These are phyloP conservation scores for Wickerhamiella vanderwaltii DNA, from an alignment of 805 yeast species.

Conservation along the genomic window DNA sequence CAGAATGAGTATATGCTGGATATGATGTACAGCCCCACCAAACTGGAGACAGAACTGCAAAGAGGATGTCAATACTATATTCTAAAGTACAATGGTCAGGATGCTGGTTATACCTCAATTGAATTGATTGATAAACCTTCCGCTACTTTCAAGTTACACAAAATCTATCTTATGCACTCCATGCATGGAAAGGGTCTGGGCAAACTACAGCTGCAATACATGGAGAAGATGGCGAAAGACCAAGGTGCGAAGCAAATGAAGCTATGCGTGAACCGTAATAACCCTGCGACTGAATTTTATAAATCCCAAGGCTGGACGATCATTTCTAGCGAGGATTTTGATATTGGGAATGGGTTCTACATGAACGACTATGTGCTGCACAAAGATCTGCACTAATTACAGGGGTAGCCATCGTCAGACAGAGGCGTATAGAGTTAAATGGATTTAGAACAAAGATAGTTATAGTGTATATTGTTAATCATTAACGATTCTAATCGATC, in stretches of 20 bases:
- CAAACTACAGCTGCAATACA: constrained; percentile 2
- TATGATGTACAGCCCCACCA: constrained; percentile 6
- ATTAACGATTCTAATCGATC: too few relatives aligned
- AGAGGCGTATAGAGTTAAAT: too few relatives aligned
- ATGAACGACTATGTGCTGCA: constrained; percentile 10
- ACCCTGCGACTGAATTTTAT: constrained; percentile 7
- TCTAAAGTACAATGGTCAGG: background rate
- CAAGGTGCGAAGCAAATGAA: constrained; percentile 1
- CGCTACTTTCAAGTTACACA: constrained; percentile 7
- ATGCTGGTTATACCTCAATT: constrained; percentile 5
- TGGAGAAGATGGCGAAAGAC: background rate
- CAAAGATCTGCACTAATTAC: background rate
- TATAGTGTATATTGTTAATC: too few relatives aligned
- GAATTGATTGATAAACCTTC: background rate
- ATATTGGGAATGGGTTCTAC: constrained; percentile 9
- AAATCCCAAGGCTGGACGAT: constrained; percentile 7
- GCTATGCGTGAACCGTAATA: constrained; percentile 6
- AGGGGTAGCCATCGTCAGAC: too few relatives aligned
- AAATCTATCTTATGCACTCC: constrained; percentile 6
- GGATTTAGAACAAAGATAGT: too few relatives aligned
- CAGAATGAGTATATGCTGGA: constrained; percentile 10
- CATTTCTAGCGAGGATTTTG: background rate
- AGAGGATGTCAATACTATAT: constrained; percentile 5
- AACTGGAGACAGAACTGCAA: constrained; percentile 1
- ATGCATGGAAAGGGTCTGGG: constrained; percentile 8